These are phyloP conservation scores for Curvularia lunata DNA, from an alignment of 2,329 filamentous ascomycete genomes.

Conservation along the genomic window DNA sequence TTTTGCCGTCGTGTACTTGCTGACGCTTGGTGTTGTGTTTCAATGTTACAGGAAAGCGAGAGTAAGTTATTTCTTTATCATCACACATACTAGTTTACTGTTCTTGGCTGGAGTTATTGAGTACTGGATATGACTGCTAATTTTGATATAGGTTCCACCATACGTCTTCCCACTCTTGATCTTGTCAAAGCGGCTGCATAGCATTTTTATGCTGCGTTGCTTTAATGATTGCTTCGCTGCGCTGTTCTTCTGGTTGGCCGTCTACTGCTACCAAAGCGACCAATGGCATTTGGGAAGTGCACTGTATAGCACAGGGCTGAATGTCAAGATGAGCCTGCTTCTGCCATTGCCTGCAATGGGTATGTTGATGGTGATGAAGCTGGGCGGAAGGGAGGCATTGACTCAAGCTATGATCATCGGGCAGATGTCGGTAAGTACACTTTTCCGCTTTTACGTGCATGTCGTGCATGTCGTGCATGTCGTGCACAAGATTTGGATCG, in stretches of 20 bases:
- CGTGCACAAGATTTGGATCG: not conserved
- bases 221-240: conserved; percentile 96
- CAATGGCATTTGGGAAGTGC: conserved; percentile 76
- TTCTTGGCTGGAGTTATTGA: not conserved
- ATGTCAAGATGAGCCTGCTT: conserved; percentile 94
- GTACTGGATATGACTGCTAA: conserved; percentile 8
- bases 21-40: conserved; percentile 77
- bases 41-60: conserved; percentile 78
- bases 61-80: conserved; percentile 53
- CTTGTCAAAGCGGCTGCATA: conserved; percentile 90
- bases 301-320: conserved; percentile 78
- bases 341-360: conserved; percentile 82
- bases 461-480: not conserved
- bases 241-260: conserved; percentile 81
- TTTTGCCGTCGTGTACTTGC: conserved; percentile 81
- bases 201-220: conserved; percentile 86
- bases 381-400: conserved; percentile 70
- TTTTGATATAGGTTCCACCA: conserved; percentile 69
- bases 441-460: no score
- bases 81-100: not conserved
- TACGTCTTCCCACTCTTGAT: conserved; percentile 87
- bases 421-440: conserved; percentile 72
- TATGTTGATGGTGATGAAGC: conserved; percentile 74
- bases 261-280: conserved; percentile 76
- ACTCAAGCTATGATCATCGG: conserved; percentile 73